These are phyloP conservation scores for Tillandsia leiboldiana DNA, from an alignment of 176 grass and related monocot genomes.

Conservation along the genomic window DNA sequence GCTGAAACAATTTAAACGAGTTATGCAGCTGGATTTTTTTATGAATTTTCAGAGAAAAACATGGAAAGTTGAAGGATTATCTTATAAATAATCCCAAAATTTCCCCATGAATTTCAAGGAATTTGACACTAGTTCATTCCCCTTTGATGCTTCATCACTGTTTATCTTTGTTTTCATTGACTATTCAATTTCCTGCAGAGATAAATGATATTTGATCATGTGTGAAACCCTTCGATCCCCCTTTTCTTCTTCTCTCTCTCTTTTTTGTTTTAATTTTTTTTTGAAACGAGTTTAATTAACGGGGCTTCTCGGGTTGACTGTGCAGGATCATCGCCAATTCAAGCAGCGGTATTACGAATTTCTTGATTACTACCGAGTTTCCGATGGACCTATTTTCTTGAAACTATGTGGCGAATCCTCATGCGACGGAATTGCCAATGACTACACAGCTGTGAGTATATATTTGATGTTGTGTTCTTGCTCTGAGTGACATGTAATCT, in stretches of 20 bases:
- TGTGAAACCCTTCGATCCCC: neutral
- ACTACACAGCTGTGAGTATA: conserved; percentile 78
- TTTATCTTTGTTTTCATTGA: no score
- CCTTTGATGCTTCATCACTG: no score
- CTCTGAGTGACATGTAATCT: no score
- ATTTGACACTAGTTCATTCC: no score
- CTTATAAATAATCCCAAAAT: no score
- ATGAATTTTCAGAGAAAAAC: no score
- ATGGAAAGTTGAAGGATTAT: no score
- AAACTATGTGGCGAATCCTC: conserved; percentile 78
- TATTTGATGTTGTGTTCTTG: neutral
- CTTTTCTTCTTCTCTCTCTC: neutral
- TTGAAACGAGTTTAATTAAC: conserved; percentile 9
- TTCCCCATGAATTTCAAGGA: no score
- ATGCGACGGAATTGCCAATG: conserved; percentile 67
- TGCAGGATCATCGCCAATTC: conserved; percentile 80
- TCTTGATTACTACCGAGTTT: conserved; percentile 61
- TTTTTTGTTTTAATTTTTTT: neutral
- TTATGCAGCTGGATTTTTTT: no score
- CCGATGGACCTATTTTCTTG: conserved; percentile 79
- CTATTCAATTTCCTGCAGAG: no score
- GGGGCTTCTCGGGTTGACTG: conserved; percentile 19
- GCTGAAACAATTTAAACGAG: no score
- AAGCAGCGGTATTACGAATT: conserved; percentile 81
- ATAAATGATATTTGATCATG: no score